Conservation (phyloP, 164 flowering plant species). For the Echeveria elegans region DNA sequence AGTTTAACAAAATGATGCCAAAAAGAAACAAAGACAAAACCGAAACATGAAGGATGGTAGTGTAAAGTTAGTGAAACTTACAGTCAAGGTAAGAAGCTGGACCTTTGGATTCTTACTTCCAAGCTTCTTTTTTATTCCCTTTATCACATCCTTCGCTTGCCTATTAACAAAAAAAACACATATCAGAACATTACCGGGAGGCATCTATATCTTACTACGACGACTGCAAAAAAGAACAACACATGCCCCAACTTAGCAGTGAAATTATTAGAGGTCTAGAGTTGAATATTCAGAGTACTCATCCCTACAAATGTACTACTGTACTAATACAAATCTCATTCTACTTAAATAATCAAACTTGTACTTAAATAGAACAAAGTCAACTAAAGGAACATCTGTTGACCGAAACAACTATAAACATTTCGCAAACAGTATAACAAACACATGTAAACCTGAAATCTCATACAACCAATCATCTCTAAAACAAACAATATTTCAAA, state of each 20-base stretch:
- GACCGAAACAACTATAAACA: background rate
- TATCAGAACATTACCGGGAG: background rate
- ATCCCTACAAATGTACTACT: no score
- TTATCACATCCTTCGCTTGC: slow-evolving; percentile 94
- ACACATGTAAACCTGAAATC: no score
- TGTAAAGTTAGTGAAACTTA: slow-evolving; percentile 23
- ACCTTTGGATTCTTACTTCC: slow-evolving; percentile 82
- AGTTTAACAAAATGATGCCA: background rate
- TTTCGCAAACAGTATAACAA: background rate
- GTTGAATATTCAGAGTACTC: background rate
- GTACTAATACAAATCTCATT: no score
- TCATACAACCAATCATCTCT: background rate
- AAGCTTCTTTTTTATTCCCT: slow-evolving; percentile 80
- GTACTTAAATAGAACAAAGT: no score
- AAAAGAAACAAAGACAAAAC: background rate
- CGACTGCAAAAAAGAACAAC: background rate
- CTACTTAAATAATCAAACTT: no score
- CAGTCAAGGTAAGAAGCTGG: slow-evolving; percentile 89
- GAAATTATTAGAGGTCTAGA: background rate
- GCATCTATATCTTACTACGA: background rate
- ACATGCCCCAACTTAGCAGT: background rate
- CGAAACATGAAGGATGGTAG: background rate
- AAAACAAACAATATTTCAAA: no score
- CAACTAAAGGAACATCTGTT: no score
- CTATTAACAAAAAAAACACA: slow-evolving; percentile 25